phyloP scores from a whole-genome alignment of 75 land plant species.

The Cryptomeria japonica region DNA sequence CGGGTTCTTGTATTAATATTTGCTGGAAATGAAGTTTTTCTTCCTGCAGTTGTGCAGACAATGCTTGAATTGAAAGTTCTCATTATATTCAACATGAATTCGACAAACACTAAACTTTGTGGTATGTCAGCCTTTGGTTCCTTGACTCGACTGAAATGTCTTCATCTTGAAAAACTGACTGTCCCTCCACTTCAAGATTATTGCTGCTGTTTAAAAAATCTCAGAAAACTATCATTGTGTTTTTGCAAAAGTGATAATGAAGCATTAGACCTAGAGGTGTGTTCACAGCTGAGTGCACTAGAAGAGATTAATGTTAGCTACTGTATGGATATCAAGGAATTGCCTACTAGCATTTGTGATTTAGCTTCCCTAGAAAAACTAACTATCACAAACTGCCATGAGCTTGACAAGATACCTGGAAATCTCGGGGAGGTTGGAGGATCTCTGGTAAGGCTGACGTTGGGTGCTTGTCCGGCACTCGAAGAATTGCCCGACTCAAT shows the following conservation, averaged over 20 bases:
- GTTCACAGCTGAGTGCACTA: slow-evolving; percentile 31
- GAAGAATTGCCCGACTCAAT: not conserved
- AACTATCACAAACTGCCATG: slow-evolving; percentile 9
- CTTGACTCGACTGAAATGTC: not conserved
- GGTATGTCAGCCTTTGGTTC: not conserved
- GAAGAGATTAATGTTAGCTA: slow-evolving; percentile 52
- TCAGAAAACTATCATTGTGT: not conserved
- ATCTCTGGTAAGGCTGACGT: not conserved
- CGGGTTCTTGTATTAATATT: slow-evolving; percentile 63
- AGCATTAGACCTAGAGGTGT: not conserved
- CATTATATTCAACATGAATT: not conserved
- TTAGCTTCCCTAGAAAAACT: slow-evolving; percentile 3
- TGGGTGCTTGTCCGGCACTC: not conserved
- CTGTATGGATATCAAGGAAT: slow-evolving; percentile 34
- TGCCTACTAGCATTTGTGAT: slow-evolving; percentile 41
- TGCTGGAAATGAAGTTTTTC: slow-evolving; percentile 20
- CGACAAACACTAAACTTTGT: not conserved
- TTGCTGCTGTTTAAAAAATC: not conserved
- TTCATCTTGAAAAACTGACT: not conserved
- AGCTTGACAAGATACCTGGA: not conserved
- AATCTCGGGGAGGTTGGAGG: slow-evolving; percentile 13
- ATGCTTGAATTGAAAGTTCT: slow-evolving; percentile 7
- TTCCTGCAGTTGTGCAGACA: slow-evolving; percentile 16
- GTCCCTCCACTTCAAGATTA: not conserved
- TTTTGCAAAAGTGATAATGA: slow-evolving; percentile 11